Evolutionary conservation across 192 early-diverging fungal species (phyloP).

Genomic region (Cladochytrium replicatum): DNA sequence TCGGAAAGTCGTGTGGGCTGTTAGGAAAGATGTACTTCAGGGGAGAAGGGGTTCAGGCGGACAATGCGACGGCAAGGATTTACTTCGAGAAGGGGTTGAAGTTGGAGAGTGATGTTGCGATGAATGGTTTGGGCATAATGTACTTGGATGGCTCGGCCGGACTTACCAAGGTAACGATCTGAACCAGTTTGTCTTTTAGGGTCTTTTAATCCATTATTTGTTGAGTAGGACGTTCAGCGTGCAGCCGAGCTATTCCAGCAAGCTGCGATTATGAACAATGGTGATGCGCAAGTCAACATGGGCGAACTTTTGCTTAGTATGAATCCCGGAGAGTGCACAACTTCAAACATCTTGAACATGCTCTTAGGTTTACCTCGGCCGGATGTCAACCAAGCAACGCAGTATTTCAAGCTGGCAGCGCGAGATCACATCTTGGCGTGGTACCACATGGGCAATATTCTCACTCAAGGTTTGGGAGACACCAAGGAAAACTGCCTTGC

Average conservation of each 20-base stretch:
- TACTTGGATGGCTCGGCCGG: slow-evolving; percentile 52
- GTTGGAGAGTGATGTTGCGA: slow-evolving; percentile 49
- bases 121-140: slow-evolving; percentile 77
- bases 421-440: slow-evolving; percentile 62
- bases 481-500: slow-evolving; percentile 48
- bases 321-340: no score
- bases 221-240: slow-evolving; percentile 36
- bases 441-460: slow-evolving; percentile 70
- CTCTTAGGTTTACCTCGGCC: background rate
- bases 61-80: slow-evolving; percentile 49
- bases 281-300: slow-evolving; percentile 72
- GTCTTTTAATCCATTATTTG: slow-evolving; percentile 8
- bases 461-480: slow-evolving; percentile 38
- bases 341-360: no score
- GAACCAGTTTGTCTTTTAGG: no score
- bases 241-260: slow-evolving; percentile 56
- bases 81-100: slow-evolving; percentile 71
- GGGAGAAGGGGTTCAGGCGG: slow-evolving; percentile 65
- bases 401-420: slow-evolving; percentile 50
- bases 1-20: slow-evolving; percentile 66
- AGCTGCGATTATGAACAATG: slow-evolving; percentile 58
- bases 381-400: slow-evolving; percentile 27
- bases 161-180: slow-evolving; percentile 11
- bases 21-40: slow-evolving; percentile 84
- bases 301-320: slow-evolving; percentile 41